Evolutionary conservation across 768 basidiomycete genomes (phyloP), one percentile per base, ranked within the genome.

Genomic region (Tylopilus sp.): DNA sequence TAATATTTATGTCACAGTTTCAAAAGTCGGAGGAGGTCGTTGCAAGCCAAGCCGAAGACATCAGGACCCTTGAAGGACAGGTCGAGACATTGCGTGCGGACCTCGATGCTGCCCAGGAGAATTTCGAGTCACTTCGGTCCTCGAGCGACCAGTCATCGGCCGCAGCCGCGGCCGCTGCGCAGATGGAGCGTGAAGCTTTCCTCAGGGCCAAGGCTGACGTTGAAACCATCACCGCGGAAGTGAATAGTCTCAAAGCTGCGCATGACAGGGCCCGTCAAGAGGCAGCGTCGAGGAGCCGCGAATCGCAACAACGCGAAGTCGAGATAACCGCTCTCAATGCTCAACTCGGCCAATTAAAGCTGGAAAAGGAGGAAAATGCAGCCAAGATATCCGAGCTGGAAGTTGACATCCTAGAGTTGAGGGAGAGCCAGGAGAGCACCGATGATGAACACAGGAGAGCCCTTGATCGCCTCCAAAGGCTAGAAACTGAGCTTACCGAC

Each of bases 361-460:
- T 64, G 12, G 85, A 88, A 68, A 85, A 81, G 60, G 87, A 86
- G 60, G 88, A 90, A 51, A 82, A 72, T 38, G 79, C 83, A 9
- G 74, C 71, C 61, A 89, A 83, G 67, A 72, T 91, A 4, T 88
- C 87, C 0, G 90, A 93, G 60, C 73, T 91, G 22, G 91, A 93
- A 71, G 71, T 93, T 44, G 88, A 92, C 64, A 77, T 91, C 38
- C 67, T 91, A 51, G 90, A 92, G 69, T 61, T 85, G 53, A 88
- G 78, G 66, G 90, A 93, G 63, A 73, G 73, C 38, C 79, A 81
- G 54, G 90, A 91, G 57, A 68, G 68, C 18, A 71, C 76, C 6
- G 83, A 86, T 59, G 88, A 89, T 49, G 77, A 77, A 26, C 79
- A 76, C 44, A 72, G 70, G 41, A 71, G 72, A 52, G 65, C 76